These are phyloP conservation scores for Backusella luteola DNA, from an alignment of 192 early-diverging fungal species.

Conservation along the genomic window DNA sequence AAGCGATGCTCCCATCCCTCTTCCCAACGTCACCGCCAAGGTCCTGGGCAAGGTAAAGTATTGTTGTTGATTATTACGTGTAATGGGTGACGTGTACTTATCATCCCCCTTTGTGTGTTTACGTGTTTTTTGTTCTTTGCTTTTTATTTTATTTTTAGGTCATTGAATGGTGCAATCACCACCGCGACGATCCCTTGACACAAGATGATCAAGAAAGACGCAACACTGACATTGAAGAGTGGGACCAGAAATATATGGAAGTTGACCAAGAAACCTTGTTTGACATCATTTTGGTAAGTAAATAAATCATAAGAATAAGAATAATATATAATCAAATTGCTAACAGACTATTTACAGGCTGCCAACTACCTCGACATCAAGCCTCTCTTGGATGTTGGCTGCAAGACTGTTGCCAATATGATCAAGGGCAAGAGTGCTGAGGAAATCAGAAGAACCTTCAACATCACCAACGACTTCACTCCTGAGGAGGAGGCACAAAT, in stretches of 20 bases:
- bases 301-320: no score
- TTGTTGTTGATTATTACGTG: background rate
- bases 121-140: background rate
- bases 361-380: constrained; percentile 96
- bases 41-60: constrained; percentile 69
- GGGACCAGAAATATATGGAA: constrained; percentile 79
- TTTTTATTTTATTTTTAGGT: constrained; percentile 39
- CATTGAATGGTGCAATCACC: constrained; percentile 83
- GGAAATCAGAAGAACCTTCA: constrained; percentile 94
- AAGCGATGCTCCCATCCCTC: constrained; percentile 64
- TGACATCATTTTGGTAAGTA: constrained; percentile 66
- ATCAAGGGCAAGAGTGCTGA: constrained; percentile 93
- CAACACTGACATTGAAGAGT: constrained; percentile 73
- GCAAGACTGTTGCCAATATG: constrained; percentile 98
- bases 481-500: constrained; percentile 96
- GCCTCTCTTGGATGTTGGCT: constrained; percentile 92
- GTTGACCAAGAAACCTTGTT: constrained; percentile 80
- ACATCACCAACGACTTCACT: constrained; percentile 95
- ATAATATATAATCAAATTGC: background rate
- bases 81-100: background rate
- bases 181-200: constrained; percentile 62
- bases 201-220: constrained; percentile 58
- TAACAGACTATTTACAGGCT: constrained; percentile 35
- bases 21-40: constrained; percentile 72
- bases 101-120: background rate